Percentiles rank a stretch among this genome's conserved stretches.
Conservation (phyloP, 495 filamentous ascomycete genomes). For the Neurospora sp. region DNA sequence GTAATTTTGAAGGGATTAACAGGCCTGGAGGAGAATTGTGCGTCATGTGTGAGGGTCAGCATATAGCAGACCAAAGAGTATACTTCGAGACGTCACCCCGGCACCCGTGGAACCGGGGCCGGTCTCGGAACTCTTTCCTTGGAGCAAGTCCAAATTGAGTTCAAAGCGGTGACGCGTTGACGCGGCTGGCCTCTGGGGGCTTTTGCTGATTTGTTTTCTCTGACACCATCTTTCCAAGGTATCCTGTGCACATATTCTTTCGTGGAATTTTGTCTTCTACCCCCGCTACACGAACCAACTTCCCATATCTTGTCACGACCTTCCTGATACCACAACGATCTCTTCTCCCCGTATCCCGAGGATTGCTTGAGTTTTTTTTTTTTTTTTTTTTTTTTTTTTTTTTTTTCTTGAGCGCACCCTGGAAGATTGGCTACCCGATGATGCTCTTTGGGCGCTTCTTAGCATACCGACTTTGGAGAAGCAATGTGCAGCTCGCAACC, state of each 20-base stretch:
- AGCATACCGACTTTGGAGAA: too few relatives aligned
- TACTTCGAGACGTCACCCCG: not conserved
- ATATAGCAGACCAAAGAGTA: not conserved
- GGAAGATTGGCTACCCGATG: not conserved
- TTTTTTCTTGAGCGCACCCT: not conserved
- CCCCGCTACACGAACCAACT: not conserved
- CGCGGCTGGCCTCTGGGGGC: not conserved
- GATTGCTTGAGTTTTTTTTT: too few relatives aligned
- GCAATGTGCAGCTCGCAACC: not conserved
- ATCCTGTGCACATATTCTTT: not conserved
- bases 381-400: too few relatives aligned
- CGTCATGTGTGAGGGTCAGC: rapidly evolving
- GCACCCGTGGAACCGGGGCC: not conserved
- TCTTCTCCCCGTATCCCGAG: not conserved
- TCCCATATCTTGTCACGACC: not conserved
- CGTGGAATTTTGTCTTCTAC: not conserved
- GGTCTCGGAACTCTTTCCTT: not conserved
- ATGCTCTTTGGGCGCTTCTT: not conserved
- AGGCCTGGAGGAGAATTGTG: not conserved
- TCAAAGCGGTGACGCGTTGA: not conserved
- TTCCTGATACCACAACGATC: not conserved
- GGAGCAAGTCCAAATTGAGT: not conserved
- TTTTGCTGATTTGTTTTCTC: not conserved
- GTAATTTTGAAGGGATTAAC: not conserved
- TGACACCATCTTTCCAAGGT: not conserved